Percentiles rank a stretch among this genome's conserved stretches.
Conservation (phyloP, 169 alveolate genomes). For the Perkinsus olseni region DNA sequence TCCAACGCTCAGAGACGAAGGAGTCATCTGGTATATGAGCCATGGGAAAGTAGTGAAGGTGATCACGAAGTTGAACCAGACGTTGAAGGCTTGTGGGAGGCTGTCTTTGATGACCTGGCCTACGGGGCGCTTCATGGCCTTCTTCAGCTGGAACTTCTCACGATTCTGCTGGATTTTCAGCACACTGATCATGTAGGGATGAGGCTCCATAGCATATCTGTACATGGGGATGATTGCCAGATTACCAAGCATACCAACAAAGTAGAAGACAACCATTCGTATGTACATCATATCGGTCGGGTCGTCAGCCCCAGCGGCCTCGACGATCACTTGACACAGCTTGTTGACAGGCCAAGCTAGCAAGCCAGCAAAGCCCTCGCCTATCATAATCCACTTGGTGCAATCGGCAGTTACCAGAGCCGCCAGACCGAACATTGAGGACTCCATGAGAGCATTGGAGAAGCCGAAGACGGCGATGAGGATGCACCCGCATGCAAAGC, state of each 20-base stretch:
- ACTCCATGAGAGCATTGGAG: neutral
- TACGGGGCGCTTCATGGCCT: neutral
- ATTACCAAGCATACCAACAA: neutral
- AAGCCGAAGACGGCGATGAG: neutral
- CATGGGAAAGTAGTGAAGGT: neutral
- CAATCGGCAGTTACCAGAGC: neutral
- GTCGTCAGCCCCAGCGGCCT: neutral
- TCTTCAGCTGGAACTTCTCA: neutral
- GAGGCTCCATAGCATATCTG: neutral
- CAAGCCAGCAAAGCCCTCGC: neutral
- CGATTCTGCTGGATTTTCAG: neutral
- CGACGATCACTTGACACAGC: neutral
- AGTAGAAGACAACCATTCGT: neutral
- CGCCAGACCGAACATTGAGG: neutral
- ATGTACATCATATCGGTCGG: neutral
- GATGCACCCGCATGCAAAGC: neutral
- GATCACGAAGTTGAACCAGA: neutral
- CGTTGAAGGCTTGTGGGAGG: neutral
- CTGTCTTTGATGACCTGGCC: neutral
- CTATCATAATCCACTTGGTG: neutral
- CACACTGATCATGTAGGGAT: neutral
- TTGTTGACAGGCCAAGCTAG: neutral
- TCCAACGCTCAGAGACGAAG: neutral
- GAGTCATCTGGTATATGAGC: neutral
- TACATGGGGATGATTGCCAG: neutral